phyloP scores from a whole-genome alignment of 257 asterid species.

The Nicotiana knightiana region DNA sequence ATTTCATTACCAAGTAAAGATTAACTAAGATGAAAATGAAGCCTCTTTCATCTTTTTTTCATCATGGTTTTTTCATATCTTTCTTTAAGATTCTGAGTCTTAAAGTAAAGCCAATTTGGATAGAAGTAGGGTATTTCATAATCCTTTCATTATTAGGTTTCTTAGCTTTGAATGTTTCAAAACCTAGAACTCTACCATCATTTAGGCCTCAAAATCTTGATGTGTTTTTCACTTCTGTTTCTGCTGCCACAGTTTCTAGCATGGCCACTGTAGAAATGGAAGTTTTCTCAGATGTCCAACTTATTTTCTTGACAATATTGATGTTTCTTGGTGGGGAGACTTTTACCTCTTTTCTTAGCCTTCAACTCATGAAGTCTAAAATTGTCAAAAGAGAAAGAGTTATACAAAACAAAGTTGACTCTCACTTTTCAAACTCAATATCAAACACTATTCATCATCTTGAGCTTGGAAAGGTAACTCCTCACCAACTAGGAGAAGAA shows the following conservation, averaged over 20 bases:
- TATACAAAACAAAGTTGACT: neutral
- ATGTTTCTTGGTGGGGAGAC: constrained; percentile 49
- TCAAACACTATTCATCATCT: neutral
- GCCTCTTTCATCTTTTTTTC: neutral
- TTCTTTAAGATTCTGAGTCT: constrained; percentile 10
- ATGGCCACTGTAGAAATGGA: constrained; percentile 49
- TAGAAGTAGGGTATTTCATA: constrained; percentile 25
- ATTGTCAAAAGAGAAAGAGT: neutral
- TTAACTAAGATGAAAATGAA: neutral
- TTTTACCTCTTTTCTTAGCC: constrained; percentile 34
- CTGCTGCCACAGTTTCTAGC: constrained; percentile 41
- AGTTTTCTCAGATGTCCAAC: constrained; percentile 40
- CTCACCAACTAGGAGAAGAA: constrained; percentile 21
- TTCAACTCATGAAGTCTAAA: constrained; percentile 21
- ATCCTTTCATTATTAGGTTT: constrained; percentile 32
- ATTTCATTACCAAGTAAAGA: neutral
- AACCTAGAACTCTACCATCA: constrained; percentile 7
- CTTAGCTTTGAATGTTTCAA: constrained; percentile 22
- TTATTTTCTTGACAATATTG: constrained; percentile 30
- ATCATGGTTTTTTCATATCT: neutral
- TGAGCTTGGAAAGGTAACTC: neutral
- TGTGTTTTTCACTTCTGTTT: constrained; percentile 39
- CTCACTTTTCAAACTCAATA: too few relatives aligned
- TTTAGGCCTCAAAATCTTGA: constrained; percentile 23
- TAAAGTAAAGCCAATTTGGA: constrained; percentile 25